Evolutionary conservation across 2,329 filamentous ascomycete species (phyloP), one percentile per base, ranked within the genome.

Genomic region (Cladophialophora immunda): DNA sequence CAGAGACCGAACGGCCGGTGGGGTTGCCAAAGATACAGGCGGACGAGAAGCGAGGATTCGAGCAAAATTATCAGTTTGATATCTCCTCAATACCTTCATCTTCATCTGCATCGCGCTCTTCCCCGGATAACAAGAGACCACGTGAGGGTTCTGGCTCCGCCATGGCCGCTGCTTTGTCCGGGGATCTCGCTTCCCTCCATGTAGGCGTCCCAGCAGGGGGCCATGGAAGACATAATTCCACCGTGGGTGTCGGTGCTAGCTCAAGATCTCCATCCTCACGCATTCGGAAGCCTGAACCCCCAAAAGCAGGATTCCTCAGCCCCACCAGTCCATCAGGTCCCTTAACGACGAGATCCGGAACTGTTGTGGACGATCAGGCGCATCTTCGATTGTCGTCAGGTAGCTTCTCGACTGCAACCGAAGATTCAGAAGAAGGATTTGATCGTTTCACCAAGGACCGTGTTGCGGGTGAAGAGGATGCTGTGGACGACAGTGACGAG

Each of bases 381-480:
- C 59, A 68, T 29, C 64, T 69, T 32, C 58, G 71, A 53, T 38
- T 67, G 29, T 70, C 70, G 77, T 70, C 80, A 75, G 45, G 74
- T 70, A 65, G 76, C 77, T 64, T 74, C 76, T 54, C 70, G 71
- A 55, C 68, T 58, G 34, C 72, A 72, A 60, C 66, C 73, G 62
- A 72, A 15, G 71, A 81, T 8, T 80, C 82, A 1, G 81, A 82
- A 6, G 81, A 82, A 29, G 82, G 80, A 9, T 83, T 84, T 41
- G 80, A 83, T 47, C 86, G 91, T 58, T 45, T 70, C 8, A 78
- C 94, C 68, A 88, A 88, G 25, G 89, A 90, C 70, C 89, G 89
- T 52, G 89, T 90, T 89, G 90, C 92, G 13, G 91, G 92, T 38
- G 81, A 81, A 22, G 75, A 76, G 17, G 79, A 76, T 45, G 76